Percentiles rank a stretch among this genome's conserved stretches.
Conservation (phyloP, 169 alveolate genomes). For the Plasmodium inui region DNA sequence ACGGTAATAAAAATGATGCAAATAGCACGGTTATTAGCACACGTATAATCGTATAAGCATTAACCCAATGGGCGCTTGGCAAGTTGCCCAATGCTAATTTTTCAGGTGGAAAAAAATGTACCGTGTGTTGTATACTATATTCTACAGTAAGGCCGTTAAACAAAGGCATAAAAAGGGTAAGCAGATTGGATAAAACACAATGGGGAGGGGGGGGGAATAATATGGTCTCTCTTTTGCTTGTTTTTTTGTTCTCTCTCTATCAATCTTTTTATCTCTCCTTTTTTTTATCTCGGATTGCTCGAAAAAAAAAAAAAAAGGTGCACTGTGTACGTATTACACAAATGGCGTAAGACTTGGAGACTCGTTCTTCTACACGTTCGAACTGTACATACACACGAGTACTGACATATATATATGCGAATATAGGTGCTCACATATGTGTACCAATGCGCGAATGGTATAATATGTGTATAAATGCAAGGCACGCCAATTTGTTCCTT, state of each 20-base stretch:
- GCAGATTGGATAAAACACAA: not conserved
- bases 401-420: not conserved
- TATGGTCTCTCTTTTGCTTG: not conserved
- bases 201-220: not conserved
- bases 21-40: not conserved
- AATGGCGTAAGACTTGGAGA: not conserved
- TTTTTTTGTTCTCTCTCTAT: not conserved
- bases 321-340: not conserved
- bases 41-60: not conserved
- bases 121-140: not conserved
- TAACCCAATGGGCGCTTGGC: not conserved
- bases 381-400: not conserved
- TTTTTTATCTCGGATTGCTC: not conserved
- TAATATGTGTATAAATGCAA: not conserved
- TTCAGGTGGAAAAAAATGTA: not conserved
- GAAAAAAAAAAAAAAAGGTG: not conserved
- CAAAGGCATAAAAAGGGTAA: not conserved
- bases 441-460: not conserved
- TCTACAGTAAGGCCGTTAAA: not conserved
- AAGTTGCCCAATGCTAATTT: not conserved
- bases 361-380: not conserved
- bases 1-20: not conserved
- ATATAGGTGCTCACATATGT: not conserved
- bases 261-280: not conserved
- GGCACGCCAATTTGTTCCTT: not conserved